Base-by-base conservation (phyloP, 2,329 filamentous ascomycete genomes). In the Sclerotinia borealis region DNA sequence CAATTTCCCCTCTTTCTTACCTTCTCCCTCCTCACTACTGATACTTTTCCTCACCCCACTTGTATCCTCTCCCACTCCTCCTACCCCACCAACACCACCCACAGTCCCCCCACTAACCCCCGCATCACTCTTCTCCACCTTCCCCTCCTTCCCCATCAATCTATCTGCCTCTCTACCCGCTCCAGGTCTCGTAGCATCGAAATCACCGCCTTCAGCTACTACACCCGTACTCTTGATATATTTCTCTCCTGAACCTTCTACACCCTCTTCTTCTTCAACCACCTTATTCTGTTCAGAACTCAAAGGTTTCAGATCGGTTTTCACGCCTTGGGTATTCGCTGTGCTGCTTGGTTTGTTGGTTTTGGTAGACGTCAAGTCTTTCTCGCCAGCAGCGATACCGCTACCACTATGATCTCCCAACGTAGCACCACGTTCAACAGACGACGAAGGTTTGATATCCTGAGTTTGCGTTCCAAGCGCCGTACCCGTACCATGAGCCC, bases 41-140 rank as follows among this genome's bases (percentile, higher is more conserved):
- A 79, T 75, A 50, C 82, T 75, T n/a, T 81, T 79, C 68, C 82
- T 82, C 70, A 81, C 72, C 63, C 83, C 82, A 59, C 84, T 17
- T n/a, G n/a, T n/a, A n/a, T n/a, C n/a, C 8, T 17, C 47, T 8
- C 80, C 77, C 7, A 83, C 85, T 69, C 89, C 87, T 71, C 89
- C 88, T 68, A 90, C 87, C 89, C 80, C 13, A 87, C 86, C 1
- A 87, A 86, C 48, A 90, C 86, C 0, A 86, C 87, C 1, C 8
- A 81, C 77, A 7, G 83, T 85, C 69, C 89, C 87, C 71, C 89
- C 88, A 69, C 89, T 80, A 11, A 87, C 87, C 1, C 87, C 86
- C 50, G 90, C 86, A 19, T 85, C 84, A 43, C 78, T 75, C 45
- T 89, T 73, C 0, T 86, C 87, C 0, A 83, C 83, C 68, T 60